Conservation (phyloP, 176 grass and related monocot species). For the Alopecurus myosuroides region DNA sequence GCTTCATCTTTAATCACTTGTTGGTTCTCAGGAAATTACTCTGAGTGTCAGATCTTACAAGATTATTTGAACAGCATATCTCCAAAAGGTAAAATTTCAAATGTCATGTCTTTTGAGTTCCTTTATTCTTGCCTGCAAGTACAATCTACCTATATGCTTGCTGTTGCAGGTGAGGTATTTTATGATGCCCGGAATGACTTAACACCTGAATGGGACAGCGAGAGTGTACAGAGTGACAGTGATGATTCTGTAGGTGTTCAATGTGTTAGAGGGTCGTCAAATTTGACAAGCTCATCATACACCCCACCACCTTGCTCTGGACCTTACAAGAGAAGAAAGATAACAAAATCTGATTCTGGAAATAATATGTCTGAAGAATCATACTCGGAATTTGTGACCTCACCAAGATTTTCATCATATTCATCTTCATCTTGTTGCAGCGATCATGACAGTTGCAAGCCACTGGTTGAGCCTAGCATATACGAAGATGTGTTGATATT, state of each 20-base stretch:
- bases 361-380: constrained; percentile 49
- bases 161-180: constrained; percentile 69
- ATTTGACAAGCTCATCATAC: constrained; percentile 34
- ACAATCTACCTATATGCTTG: constrained; percentile 26
- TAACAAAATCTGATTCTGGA: constrained; percentile 38
- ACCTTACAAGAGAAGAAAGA: constrained; percentile 93
- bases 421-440: constrained; percentile 42
- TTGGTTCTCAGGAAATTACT: constrained; percentile 65
- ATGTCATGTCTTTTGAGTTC: background rate
- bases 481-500: constrained; percentile 85
- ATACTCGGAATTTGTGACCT: constrained; percentile 66
- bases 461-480: constrained; percentile 41
- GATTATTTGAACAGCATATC: constrained; percentile 67
- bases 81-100: constrained; percentile 44
- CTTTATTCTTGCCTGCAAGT: constrained; percentile 19
- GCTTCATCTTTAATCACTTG: constrained; percentile 56
- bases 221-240: constrained; percentile 30
- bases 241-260: constrained; percentile 26
- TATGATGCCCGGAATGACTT: constrained; percentile 65
- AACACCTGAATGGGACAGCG: constrained; percentile 14
- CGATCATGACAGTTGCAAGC: constrained; percentile 41
- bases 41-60: constrained; percentile 51
- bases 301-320: constrained; percentile 61
- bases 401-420: constrained; percentile 51
- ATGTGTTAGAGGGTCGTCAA: constrained; percentile 18